Base-by-base conservation (phyloP, 768 basidiomycete genomes). In the Lyophyllum shimeji region DNA sequence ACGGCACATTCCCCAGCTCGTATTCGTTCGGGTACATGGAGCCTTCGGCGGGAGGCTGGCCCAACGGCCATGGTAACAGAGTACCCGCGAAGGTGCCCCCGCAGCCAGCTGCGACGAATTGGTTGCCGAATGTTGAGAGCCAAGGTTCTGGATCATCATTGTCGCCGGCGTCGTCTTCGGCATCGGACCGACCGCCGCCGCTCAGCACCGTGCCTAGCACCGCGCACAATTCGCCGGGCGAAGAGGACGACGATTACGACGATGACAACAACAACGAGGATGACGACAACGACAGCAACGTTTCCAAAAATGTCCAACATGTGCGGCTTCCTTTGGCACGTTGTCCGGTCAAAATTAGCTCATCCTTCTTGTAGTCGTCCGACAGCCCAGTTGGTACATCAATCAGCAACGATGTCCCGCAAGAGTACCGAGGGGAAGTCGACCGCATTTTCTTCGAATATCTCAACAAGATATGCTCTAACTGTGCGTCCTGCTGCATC, bases 391-490 rank as follows among this genome's bases (percentile, higher is more conserved):
- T 66, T 0, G 61, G 69, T 21, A 66, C 71, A 21, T 42, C 58
- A 34, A 55, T 46, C 27, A 58, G 62, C 40, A 73, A 76, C 45
- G 90, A 92, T 63, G 81, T 93, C 46, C 90, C 91, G 5, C 80
- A 84, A 56, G 95, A 96, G 69, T 89, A 93, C 63, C 82, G 85
- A 53, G 72, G 76, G 18, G 88, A 92, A 64, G 87, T 98, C 50
- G 94, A 97, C 71, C 83, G 86, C 59, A 86, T 97, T 65, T 97
- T 98, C 73, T 86, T 94, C 66, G 85, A 89, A 60, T 98, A 91
- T 67, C 74, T 98, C 62, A 94, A 88, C 67, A 83, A 77, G 51
- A 82, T 91, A 52, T 98, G 95, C 73, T 95, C 93, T 18, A 91
- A 97, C 69, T 69, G 94, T 95, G 69, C 73, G 90, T 58, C 52